Base-by-base conservation (phyloP, 2,329 filamentous ascomycete species). In the Simplicillium sp. region DNA sequence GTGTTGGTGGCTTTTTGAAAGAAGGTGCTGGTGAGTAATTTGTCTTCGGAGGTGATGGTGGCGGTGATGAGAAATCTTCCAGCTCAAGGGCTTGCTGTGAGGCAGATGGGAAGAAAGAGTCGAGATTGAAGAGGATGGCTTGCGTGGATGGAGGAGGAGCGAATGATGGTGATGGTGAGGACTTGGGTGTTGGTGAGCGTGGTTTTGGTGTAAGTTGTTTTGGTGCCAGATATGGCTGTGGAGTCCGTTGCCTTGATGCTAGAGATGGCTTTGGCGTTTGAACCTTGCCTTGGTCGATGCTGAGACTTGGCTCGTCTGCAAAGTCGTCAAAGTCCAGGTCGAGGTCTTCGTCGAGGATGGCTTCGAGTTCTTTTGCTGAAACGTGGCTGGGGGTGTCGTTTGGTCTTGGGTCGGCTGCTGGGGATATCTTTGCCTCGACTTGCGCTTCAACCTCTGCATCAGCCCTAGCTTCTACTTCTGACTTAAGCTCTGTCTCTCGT, bases 71-170 rank as follows among this genome's bases (percentile, higher is more conserved):
- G 47, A 59, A 51, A 45, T 70, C 63, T 28, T 69, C 66, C 2
- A 80, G 55, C 51, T 80, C 75, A 14, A 66, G 61, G 7, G 65
- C 61, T 51, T 76, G 70, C 49, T 80, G 75, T 0, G 72, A 75
- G 0, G 71, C 64, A n/a, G 66, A 71, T 1, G 73, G 73, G 35
- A 77, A 71, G 45, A 77, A 67, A 40, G 75, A 71, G 32, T 75
- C 71, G 7, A 71, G 50, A 44, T 73, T 62, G 33, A 64, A 55
- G 8, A 77, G 56, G n/a, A 77, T 75, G 8, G 66, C 59, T 44
- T 77, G 74, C 0, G 73, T 77, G 46, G 69, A 71, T 17, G 57
- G 48, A 2, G 61, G 62, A 3, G 59, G 59, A 2, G 43, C 35
- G 31, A 57, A 25, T 25, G 43, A 44, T 1, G 44, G 44, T 9